Base-by-base conservation (phyloP, 140 eudicot species). In the Bidens hawaiensis region DNA sequence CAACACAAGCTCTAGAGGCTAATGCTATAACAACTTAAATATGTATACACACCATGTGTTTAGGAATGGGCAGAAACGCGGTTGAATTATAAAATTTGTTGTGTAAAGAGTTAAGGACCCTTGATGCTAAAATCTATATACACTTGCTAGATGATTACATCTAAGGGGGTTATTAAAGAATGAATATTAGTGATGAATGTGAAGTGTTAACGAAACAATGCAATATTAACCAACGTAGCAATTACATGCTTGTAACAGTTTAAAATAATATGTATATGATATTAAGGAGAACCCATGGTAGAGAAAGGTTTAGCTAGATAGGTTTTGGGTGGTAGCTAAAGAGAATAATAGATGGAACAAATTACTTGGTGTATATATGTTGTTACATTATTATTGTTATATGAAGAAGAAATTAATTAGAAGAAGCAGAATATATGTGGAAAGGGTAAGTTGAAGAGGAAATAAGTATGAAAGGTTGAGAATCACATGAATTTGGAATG, bases 1-100 rank as follows among this genome's bases (percentile, higher is more conserved):
- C 66, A 64, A 66, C 43, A 81, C 76, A 80, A 87, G 89, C 84
- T n/a, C n/a, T n/a, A n/a, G n/a, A n/a, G 96, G 87, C 78, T 65
- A 69, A 72, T 55, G n/a, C n/a, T 43, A 51, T 13, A 55, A 62
- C 31, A 64, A 24, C 63, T 72, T 60, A 77, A 60, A 70, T 62
- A 58, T 72, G 62, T 77, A 83, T 74, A 50, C 47, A 54, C 38
- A 63, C 49, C 19, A 57, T 34, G 49, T 12, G 67, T 46, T 18
- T 51, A 61, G 52, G 61, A 70, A 46, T 71, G 75, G 87, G 82
- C 78, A 81, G 75, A 75, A 65, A 68, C 69, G 28, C 79, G 57
- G 55, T 41, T 43, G 55, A 46, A 16, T 62, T 55, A 69, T 59
- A 69, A 60, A 71, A 60, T 11, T 54, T 27, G 46, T 48, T 42